These are phyloP conservation scores for Suillus variegatus DNA, from an alignment of 768 basidiomycete genomes.

Conservation along the genomic window DNA sequence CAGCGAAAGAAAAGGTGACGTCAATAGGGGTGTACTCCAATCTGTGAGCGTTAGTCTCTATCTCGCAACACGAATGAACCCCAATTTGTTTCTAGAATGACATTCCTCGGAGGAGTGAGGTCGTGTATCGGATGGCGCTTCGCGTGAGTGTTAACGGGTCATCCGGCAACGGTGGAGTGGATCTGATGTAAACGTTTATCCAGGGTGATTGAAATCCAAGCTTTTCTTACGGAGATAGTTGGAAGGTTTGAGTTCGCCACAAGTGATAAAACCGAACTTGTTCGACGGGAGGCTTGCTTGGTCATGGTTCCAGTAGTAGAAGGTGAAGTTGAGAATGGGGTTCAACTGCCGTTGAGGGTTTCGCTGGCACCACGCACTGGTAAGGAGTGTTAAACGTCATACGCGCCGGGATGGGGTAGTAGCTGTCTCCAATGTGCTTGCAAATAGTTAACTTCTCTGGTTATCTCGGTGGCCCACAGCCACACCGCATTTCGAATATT, in stretches of 20 bases:
- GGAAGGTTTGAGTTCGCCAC: slow-evolving; percentile 51
- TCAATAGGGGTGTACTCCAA: slow-evolving; percentile 31
- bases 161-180: background rate
- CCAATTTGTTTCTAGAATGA: slow-evolving; percentile 23
- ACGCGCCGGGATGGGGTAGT: background rate
- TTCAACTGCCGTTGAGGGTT: slow-evolving; percentile 34
- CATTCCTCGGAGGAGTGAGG: slow-evolving; percentile 26
- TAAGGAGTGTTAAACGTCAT: background rate
- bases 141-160: slow-evolving; percentile 20
- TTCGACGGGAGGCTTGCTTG: slow-evolving; percentile 30
- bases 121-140: slow-evolving; percentile 35
- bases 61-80: background rate
- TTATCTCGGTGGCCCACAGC: background rate
- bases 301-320: slow-evolving; percentile 39
- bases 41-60: slow-evolving; percentile 19
- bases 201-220: slow-evolving; percentile 53
- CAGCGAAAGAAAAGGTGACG: slow-evolving; percentile 16
- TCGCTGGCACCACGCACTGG: slow-evolving; percentile 19
- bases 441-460: background rate
- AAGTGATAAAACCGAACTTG: slow-evolving; percentile 27
- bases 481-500: background rate
- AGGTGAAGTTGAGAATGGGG: slow-evolving; percentile 31
- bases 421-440: background rate
- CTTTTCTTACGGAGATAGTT: slow-evolving; percentile 58
- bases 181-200: background rate